Evolutionary conservation across 768 basidiomycete species (phyloP).

Genomic region (Serendipita sp.): DNA sequence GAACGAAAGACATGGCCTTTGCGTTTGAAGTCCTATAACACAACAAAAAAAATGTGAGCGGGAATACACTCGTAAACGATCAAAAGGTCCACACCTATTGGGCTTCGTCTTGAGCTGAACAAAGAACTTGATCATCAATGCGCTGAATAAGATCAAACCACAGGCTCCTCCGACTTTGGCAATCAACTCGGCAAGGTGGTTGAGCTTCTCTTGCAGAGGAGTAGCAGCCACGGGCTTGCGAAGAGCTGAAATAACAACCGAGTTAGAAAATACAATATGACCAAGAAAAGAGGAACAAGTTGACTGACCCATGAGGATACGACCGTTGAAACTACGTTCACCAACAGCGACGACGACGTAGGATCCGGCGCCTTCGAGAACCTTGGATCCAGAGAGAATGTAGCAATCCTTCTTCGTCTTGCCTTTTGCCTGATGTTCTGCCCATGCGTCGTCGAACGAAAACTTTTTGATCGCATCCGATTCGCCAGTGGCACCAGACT

Average conservation of each 20-base stretch:
- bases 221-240: slow-evolving; percentile 78
- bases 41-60: not conserved
- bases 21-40: slow-evolving; percentile 43
- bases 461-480: slow-evolving; percentile 87
- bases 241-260: slow-evolving; percentile 37
- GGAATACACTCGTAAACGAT: no score
- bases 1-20: slow-evolving; percentile 80
- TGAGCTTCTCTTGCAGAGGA: slow-evolving; percentile 86
- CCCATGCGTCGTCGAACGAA: slow-evolving; percentile 54
- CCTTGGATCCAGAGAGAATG: slow-evolving; percentile 81
- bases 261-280: not conserved
- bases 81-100: slow-evolving; percentile 25
- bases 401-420: slow-evolving; percentile 57
- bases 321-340: slow-evolving; percentile 82
- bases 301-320: slow-evolving; percentile 87
- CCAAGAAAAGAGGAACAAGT: not conserved
- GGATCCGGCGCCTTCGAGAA: slow-evolving; percentile 82
- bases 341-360: slow-evolving; percentile 92
- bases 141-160: slow-evolving; percentile 62
- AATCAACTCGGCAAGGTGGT: slow-evolving; percentile 84
- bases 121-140: slow-evolving; percentile 89
- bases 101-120: slow-evolving; percentile 65
- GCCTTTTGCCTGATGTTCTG: slow-evolving; percentile 21
- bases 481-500: slow-evolving; percentile 92
- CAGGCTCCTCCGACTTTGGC: slow-evolving; percentile 77